Evolutionary conservation across 2,329 filamentous ascomycete genomes (phyloP), one percentile per base, ranked within the genome.

Genomic region (Cladophialophora exuberans): DNA sequence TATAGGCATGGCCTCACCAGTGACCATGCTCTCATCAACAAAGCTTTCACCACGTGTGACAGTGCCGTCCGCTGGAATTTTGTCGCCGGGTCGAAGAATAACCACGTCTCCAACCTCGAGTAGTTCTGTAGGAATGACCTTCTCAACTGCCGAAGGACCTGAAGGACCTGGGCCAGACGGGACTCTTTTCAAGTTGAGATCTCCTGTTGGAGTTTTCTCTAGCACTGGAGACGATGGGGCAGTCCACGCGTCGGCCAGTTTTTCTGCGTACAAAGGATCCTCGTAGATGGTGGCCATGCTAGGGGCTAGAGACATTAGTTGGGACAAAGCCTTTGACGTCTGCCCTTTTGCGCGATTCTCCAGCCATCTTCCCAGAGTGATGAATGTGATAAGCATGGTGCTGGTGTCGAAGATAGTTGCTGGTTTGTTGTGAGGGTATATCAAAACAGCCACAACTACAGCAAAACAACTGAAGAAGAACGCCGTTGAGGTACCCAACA

Each of bases 21-120:
- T 99, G 44, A 99, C 92, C 93, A 97, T 97, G 69, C 91, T 96
- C 74, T 99, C 94, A 63, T 99, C 91, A 18, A 97, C 84, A 66
- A 95, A 96, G 30, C 90, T 96, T 72, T 97, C 90, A 26, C 94
- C 94, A 49, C 88, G 85, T 52, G 90, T 90, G 48, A 99, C 83
- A 6, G 84, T 81, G 43, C 94, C 94, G 69, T 99, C 94, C 1
- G 93, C 93, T 1, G 94, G 93, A 54, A 99, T 90, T 76, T 97
- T 97, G 75, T 97, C 94, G 50, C 94, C 94, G 5, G 94, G 94
- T 52, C 90, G 88, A 52, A 99, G 82, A 59, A 97, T 85, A 55
- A 97, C 92, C 62, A 99, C 84, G 69, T 99, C 94, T 39, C 91
- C 91, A 9, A 96, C 88, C 70, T 97, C 89, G 53, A 99, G 87